Conservation (phyloP, 169 alveolate genomes). For the Eimeria praecox region DNA sequence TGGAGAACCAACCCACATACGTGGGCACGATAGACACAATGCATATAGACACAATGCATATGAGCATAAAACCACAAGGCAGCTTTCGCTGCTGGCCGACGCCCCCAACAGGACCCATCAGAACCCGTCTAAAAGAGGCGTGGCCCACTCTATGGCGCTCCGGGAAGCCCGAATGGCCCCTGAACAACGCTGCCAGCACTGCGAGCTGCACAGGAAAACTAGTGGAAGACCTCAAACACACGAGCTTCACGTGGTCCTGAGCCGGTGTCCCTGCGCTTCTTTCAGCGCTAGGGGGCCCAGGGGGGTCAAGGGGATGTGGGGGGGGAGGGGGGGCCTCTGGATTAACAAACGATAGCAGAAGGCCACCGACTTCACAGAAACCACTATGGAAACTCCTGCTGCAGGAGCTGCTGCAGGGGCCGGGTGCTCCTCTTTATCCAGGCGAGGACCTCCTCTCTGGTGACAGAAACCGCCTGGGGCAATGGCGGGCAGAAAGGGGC, state of each 20-base stretch:
- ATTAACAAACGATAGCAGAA: background rate
- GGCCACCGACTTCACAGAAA: background rate
- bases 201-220: slow-evolving; percentile 36
- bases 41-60: too few relatives aligned
- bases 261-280: slow-evolving; percentile 23
- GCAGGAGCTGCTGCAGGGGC: slow-evolving; percentile 63
- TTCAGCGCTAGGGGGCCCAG: background rate
- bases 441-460: slow-evolving; percentile 49
- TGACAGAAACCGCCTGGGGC: slow-evolving; percentile 54
- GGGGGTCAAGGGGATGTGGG: too few relatives aligned
- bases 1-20: background rate
- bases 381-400: slow-evolving; percentile 3
- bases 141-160: background rate
- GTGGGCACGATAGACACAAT: background rate
- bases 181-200: slow-evolving; percentile 34
- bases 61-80: slow-evolving; percentile 32
- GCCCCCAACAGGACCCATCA: background rate
- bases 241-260: background rate
- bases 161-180: background rate
- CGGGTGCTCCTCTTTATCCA: slow-evolving; percentile 70
- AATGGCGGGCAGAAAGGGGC: slow-evolving; percentile 44
- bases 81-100: slow-evolving; percentile 18
- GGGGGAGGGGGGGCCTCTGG: background rate
- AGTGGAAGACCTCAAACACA: slow-evolving; percentile 12
- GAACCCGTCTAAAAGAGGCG: slow-evolving; percentile 14